Base-by-base conservation (phyloP, 768 basidiomycete genomes). In the Lentinula boryana region DNA sequence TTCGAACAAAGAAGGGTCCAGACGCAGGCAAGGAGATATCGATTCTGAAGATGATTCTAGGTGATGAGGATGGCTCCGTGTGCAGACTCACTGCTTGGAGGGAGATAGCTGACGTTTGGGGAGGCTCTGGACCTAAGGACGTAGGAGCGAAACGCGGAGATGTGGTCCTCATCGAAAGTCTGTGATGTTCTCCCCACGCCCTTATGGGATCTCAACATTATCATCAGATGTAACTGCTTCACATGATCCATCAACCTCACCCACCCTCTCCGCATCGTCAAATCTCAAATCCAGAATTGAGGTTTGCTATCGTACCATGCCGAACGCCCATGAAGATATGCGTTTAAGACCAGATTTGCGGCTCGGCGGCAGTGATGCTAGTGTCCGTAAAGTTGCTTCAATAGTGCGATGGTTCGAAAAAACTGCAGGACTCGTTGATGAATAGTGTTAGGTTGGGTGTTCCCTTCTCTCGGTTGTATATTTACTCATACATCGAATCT, bases 301-400 rank as follows among this genome's bases (percentile, higher is more conserved):
- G 63, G 85, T 93, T 15, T 93, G 91, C 68, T 93, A 88, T 72
- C 84, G 91, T 18, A 87, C 89, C 6, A 82, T 93, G 82, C 87
- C 89, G 2, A 79, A 81, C 63, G 76, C 78, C 1, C 77, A 76
- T 32, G 80, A 82, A 62, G 89, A 93, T 68, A 73, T 74, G 16
- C 76, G 76, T 5, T 72, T 89, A 5, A 80, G 89, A 5, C 90
- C 91, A 16, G 91, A 93, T 70, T 70, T 92, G 44, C 78, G 89
- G 36, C 75, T 93, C 3, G 88, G 85, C 1, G 74, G 76, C 62
- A 89, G 85, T 60, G 90, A 93, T 60, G 82, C 84, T 8, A 79
- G 78, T 7, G 87, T 93, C 13, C 78, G 83, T 59, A 86, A 80
- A 61, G 90, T 93, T 0, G 81, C 85, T 0, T 73, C 77, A 16